These are phyloP conservation scores for Xylaria sp. DNA, from an alignment of 2,329 filamentous ascomycete genomes.

Conservation along the genomic window DNA sequence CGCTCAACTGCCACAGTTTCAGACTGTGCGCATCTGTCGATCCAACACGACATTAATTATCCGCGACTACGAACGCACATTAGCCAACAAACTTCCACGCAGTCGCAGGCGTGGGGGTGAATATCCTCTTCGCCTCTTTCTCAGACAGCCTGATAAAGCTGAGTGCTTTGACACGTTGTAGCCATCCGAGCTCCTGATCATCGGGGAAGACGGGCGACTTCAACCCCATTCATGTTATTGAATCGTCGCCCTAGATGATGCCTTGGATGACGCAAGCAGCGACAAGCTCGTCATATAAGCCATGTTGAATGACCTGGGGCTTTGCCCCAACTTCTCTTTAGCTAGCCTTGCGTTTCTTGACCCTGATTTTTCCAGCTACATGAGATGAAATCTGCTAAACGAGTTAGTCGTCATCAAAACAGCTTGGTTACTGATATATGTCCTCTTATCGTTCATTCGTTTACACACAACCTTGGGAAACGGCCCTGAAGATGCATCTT, in stretches of 20 bases:
- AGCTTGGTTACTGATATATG: background rate
- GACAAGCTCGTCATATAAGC: slow-evolving; percentile 23
- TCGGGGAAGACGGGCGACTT: slow-evolving; percentile 18
- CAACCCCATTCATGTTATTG: slow-evolving; percentile 3
- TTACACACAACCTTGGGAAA: background rate
- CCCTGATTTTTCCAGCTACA: background rate
- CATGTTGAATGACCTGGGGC: background rate
- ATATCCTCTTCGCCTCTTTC: slow-evolving; percentile 3
- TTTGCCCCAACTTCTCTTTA: slow-evolving; percentile 11
- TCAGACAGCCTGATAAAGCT: background rate
- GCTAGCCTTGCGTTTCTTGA: slow-evolving; percentile 8
- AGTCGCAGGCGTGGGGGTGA: slow-evolving; percentile 2
- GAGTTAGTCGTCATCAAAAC: background rate
- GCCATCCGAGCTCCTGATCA: slow-evolving; percentile 29
- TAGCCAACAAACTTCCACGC: slow-evolving; percentile 20
- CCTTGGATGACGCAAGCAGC: slow-evolving; percentile 9
- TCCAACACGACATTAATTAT: slow-evolving; percentile 35
- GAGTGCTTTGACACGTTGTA: slow-evolving; percentile 12
- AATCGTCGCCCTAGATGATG: slow-evolving; percentile 2
- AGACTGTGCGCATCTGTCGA: slow-evolving; percentile 30
- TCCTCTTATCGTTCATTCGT: background rate
- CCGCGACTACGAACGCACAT: slow-evolving; percentile 25
- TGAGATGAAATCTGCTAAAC: slow-evolving; percentile 5
- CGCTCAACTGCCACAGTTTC: slow-evolving; percentile 35
- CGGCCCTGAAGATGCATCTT: slow-evolving; percentile 20